A percentile compares a stretch with the other conserved stretches of the same genome.
Conservation (phyloP, 2,329 filamentous ascomycete genomes). For the Sporothrix sp. region DNA sequence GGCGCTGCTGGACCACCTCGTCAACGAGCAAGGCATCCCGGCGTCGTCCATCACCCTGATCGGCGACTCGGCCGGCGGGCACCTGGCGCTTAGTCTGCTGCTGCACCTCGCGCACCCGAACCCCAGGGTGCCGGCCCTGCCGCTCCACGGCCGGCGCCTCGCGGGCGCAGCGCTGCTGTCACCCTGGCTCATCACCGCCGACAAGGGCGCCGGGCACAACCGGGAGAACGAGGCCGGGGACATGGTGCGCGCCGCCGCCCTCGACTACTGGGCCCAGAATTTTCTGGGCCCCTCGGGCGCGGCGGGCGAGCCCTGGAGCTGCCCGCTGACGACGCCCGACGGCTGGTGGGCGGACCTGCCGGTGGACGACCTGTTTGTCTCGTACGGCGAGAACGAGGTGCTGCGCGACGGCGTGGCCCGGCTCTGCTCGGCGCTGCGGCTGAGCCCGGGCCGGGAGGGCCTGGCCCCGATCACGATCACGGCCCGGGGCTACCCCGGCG, state of each 20-base stretch:
- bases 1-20: not conserved
- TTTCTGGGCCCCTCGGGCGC: not conserved
- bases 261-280: constrained; percentile 5
- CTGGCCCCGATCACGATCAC: not conserved
- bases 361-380: constrained; percentile 7
- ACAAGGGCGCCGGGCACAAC: too few species aligned
- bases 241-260: not conserved
- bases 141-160: not conserved
- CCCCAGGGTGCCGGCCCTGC: not conserved
- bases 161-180: constrained; percentile 8
- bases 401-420: not conserved
- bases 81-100: constrained; percentile 5
- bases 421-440: not conserved
- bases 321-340: not conserved
- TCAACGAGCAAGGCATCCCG: not conserved
- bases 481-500: not conserved
- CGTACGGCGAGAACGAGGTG: constrained; percentile 8
- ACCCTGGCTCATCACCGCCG: constrained; percentile 5
- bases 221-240: not conserved
- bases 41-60: constrained; percentile 2
- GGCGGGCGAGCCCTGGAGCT: constrained; percentile 1
- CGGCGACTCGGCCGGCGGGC: constrained; percentile 9
- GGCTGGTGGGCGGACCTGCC: constrained; percentile 8
- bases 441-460: not conserved
- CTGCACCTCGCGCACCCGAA: constrained; percentile 10